Evolutionary conservation across 2,329 filamentous ascomycete species (phyloP).

Genomic region (Talaromyces sp.): DNA sequence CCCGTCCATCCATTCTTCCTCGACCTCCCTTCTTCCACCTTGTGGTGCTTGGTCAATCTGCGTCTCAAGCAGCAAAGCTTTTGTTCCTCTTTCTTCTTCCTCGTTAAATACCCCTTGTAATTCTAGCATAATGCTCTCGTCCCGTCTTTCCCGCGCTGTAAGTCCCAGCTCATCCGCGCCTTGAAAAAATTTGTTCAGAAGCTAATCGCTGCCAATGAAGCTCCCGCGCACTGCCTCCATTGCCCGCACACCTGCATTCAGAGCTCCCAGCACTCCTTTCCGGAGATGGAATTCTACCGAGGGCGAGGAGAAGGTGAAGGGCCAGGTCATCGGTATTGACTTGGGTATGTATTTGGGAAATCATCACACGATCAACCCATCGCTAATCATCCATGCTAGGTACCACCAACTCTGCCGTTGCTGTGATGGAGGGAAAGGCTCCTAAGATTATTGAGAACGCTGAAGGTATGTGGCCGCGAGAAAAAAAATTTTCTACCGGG

Average conservation of each 20-base stretch:
- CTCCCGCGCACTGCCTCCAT: constrained; percentile 71
- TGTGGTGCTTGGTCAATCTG: constrained; percentile 4
- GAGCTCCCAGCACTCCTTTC: constrained; percentile 68
- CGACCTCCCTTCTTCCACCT: not conserved
- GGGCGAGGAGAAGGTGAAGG: constrained; percentile 78
- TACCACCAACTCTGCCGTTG: constrained; percentile 96
- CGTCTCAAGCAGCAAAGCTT: constrained; percentile 6
- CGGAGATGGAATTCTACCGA: constrained; percentile 48
- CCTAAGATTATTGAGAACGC: constrained; percentile 97
- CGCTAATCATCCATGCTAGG: constrained; percentile 36
- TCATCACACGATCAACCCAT: not conserved
- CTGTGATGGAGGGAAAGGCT: constrained; percentile 93
- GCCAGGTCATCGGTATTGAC: constrained; percentile 96
- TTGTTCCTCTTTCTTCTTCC: constrained; percentile 8
- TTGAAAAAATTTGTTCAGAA: constrained; percentile 9
- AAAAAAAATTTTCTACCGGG: constrained; percentile 8
- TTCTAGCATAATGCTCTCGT: constrained; percentile 60
- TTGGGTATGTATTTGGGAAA: constrained; percentile 59
- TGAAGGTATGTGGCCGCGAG: constrained; percentile 60
- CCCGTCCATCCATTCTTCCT: not conserved
- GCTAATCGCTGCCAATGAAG: constrained; percentile 37
- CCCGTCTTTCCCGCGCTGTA: constrained; percentile 70
- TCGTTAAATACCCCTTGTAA: constrained; percentile 21
- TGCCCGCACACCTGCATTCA: constrained; percentile 62
- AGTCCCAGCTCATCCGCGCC: constrained; percentile 33